Conservation (phyloP, 2,329 filamentous ascomycete species). For the Penicillium frequentans region DNA sequence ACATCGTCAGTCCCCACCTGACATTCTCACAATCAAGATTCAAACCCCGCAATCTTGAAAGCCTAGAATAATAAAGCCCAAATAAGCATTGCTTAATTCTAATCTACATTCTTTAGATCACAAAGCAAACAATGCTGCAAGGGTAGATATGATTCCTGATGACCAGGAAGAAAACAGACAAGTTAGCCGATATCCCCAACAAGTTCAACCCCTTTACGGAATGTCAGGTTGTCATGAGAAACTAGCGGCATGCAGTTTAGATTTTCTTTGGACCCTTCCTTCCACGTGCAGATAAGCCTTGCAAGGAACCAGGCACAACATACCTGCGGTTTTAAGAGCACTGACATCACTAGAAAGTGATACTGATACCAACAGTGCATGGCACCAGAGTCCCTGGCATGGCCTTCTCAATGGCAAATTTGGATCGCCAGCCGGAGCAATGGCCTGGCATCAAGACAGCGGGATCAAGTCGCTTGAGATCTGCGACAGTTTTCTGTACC, state of each 20-base stretch:
- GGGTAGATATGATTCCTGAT: conserved; percentile 9
- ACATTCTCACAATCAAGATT: not conserved
- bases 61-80: not conserved
- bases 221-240: conserved; percentile 15
- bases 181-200: conserved; percentile 11
- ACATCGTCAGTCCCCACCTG: not conserved
- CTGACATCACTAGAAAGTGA: conserved; percentile 30
- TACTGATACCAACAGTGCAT: conserved; percentile 51
- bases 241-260: conserved; percentile 12
- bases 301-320: conserved; percentile 11
- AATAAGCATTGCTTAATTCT: not conserved
- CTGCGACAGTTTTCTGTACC: conserved; percentile 48
- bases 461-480: conserved; percentile 49
- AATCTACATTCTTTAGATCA: conserved; percentile 14
- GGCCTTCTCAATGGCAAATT: conserved; percentile 52
- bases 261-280: conserved; percentile 4
- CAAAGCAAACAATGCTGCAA: conserved; percentile 16
- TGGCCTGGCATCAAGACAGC: conserved; percentile 56
- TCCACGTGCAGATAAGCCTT: conserved; percentile 15
- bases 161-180: conserved; percentile 6
- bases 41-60: not conserved
- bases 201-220: conserved; percentile 11
- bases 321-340: not conserved
- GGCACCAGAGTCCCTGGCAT: conserved; percentile 54
- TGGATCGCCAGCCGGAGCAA: conserved; percentile 58